phyloP scores from a whole-genome alignment of 2,329 filamentous ascomycete species.

The Amauroascus verrucosus region DNA sequence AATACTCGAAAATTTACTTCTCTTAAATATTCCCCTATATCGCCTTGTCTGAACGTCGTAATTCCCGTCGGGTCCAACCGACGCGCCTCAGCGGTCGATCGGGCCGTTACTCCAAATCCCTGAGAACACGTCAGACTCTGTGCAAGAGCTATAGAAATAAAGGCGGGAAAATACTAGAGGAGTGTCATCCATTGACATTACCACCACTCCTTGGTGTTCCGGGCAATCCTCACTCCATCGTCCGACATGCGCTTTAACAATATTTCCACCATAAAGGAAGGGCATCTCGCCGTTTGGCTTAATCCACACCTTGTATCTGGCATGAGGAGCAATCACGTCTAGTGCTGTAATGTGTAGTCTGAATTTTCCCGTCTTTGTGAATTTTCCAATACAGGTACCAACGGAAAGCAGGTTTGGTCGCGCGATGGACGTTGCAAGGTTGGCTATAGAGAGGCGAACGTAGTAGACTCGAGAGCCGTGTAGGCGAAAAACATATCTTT shows the following conservation, averaged over 20 bases:
- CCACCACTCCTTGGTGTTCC: conserved; percentile 82
- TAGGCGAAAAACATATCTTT: conserved; percentile 77
- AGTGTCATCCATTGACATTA: conserved; percentile 85
- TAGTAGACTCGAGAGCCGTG: conserved; percentile 84
- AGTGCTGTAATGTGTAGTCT: conserved; percentile 81
- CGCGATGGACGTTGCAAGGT: conserved; percentile 76
- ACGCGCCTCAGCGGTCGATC: conserved; percentile 71
- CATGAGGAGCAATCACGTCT: conserved; percentile 78
- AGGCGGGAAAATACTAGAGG: conserved; percentile 45
- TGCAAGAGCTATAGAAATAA: background rate
- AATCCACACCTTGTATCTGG: conserved; percentile 94
- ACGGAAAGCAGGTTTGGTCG: conserved; percentile 73
- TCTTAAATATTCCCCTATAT: conserved; percentile 88
- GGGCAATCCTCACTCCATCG: conserved; percentile 85
- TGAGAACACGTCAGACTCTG: conserved; percentile 30
- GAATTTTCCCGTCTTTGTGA: conserved; percentile 96
- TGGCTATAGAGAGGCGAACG: conserved; percentile 77
- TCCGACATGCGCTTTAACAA: conserved; percentile 72
- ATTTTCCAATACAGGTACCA: conserved; percentile 81
- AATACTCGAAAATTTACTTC: conserved; percentile 41
- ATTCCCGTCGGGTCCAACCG: conserved; percentile 83
- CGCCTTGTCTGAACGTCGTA: conserved; percentile 80
- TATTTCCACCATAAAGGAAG: conserved; percentile 86
- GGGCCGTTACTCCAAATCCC: conserved; percentile 86
- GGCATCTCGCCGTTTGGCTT: conserved; percentile 96